phyloP scores from a whole-genome alignment of 345 rosid species.

The Sonneratia alba region DNA sequence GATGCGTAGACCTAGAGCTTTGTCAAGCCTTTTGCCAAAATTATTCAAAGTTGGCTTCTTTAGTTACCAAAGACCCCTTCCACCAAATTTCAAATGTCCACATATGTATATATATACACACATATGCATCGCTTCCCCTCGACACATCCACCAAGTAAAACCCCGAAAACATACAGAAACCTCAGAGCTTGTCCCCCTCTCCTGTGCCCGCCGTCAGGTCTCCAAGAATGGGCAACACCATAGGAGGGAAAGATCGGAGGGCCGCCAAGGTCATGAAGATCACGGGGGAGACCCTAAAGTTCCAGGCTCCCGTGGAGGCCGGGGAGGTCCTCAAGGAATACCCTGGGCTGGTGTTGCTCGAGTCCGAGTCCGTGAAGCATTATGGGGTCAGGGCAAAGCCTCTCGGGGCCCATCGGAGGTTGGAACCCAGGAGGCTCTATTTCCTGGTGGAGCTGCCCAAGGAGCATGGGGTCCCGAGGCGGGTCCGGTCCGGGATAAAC shows the following conservation, averaged over 20 bases:
- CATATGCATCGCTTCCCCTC: not conserved
- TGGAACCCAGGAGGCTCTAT: slow-evolving; percentile 71
- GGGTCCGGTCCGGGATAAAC: slow-evolving; percentile 66
- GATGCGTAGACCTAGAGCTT: slow-evolving; percentile 5
- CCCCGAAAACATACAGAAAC: not conserved
- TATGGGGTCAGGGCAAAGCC: slow-evolving; percentile 71
- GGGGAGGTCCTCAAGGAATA: slow-evolving; percentile 50
- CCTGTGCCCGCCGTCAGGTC: not conserved
- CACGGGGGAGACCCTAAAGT: slow-evolving; percentile 67
- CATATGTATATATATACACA: not conserved
- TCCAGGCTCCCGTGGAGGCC: slow-evolving; percentile 79
- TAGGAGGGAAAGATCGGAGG: slow-evolving; percentile 41
- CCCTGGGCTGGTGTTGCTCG: slow-evolving; percentile 65
- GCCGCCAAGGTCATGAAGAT: slow-evolving; percentile 72
- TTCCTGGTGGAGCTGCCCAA: slow-evolving; percentile 73
- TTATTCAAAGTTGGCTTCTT: slow-evolving; percentile 30
- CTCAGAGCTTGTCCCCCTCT: not conserved
- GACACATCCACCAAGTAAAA: not conserved
- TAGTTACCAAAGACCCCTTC: slow-evolving; percentile 24
- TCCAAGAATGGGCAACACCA: slow-evolving; percentile 59
- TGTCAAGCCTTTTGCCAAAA: slow-evolving; percentile 22
- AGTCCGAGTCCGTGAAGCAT: slow-evolving; percentile 73
- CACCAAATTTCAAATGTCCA: not conserved
- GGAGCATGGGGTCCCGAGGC: slow-evolving; percentile 38
- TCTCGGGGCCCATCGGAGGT: slow-evolving; percentile 34